phyloP scores from a whole-genome alignment of 2,329 filamentous ascomycete species.

The Cercospora brassicicola region DNA sequence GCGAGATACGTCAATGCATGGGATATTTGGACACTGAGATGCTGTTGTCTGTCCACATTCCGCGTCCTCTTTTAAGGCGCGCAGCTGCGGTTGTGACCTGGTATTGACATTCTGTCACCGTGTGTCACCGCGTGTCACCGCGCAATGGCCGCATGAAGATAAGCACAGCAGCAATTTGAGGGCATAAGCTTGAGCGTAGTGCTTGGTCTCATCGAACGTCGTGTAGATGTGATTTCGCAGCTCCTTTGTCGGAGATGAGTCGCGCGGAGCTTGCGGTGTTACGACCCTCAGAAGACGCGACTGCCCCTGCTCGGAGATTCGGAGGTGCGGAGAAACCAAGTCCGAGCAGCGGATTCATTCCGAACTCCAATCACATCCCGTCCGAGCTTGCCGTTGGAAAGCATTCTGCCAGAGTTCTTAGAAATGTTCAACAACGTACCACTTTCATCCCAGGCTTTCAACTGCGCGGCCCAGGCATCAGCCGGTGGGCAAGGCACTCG shows the following conservation, averaged over 20 bases:
- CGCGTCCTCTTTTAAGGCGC: no score
- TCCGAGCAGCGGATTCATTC: not conserved
- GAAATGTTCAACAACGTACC: not conserved
- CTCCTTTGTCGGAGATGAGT: not conserved
- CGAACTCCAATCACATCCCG: not conserved
- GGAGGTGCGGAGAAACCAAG: not conserved
- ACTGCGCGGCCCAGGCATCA: not conserved
- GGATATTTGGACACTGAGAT: not conserved
- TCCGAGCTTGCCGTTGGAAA: not conserved
- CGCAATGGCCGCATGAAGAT: no score
- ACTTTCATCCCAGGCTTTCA: not conserved
- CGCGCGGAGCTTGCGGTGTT: not conserved
- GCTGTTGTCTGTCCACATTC: not conserved
- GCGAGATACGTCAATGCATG: not conserved
- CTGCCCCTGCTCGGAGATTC: not conserved
- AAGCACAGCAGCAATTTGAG: no score
- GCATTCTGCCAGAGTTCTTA: constrained; percentile 2
- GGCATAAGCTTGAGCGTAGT: not conserved
- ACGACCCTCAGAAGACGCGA: not conserved
- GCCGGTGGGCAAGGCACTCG: not conserved
- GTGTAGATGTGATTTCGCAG: not conserved
- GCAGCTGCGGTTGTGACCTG: no score
- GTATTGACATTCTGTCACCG: no score
- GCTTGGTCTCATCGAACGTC: not conserved
- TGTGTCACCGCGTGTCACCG: no score